Base-by-base conservation (phyloP, 163 green algal genomes). In the Prototheca wickerhamii region DNA sequence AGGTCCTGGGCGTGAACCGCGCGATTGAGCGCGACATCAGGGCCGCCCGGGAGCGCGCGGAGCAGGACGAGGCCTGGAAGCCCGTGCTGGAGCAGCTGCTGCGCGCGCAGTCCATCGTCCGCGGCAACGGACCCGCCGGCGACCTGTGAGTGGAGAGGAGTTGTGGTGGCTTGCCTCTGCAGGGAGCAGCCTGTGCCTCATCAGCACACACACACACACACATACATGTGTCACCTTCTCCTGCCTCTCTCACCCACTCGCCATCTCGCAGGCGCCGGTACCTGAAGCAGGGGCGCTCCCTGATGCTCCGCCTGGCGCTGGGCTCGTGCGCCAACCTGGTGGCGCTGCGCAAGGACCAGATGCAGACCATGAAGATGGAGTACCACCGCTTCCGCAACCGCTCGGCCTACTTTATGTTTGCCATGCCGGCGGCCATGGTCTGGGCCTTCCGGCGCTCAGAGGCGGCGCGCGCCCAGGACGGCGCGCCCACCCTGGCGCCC, bases 301-400 rank as follows among this genome's bases (percentile, higher is more conserved):
- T 62, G 30, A 75, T 89, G 57, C 61, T 92, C 26, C 53, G 60
- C 26, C 57, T 80, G 51, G 66, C 90, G 46, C 58, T 89, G 53
- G 85, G 85, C 0, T 52, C 64, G 33, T 74, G 71, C 53, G 72
- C 67, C 25, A 82, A 86, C 50, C 52, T 85, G 26, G 76, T 93
- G 30, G 76, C 80, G 2, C 50, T 84, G 8, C 67, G 80, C 59
- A 64, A 66, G 56, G 83, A 90, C 54, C 75, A 89, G 64, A 71
- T 65, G 29, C 73, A 84, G n/a, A 65, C 58, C 40, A 78, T 95
- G 28, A 87, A 89, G 63, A 83, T 89, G 68, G 83, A 95, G 65
- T 95, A 95, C 64, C 83, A 92, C 64, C 61, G 55, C 18, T 95
- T 93, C 71, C 61, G 87, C 2, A 87, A 88, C 76, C 65, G 72